Base-by-base conservation (phyloP, 169 alveolate genomes). In the Plasmodium inui region DNA sequence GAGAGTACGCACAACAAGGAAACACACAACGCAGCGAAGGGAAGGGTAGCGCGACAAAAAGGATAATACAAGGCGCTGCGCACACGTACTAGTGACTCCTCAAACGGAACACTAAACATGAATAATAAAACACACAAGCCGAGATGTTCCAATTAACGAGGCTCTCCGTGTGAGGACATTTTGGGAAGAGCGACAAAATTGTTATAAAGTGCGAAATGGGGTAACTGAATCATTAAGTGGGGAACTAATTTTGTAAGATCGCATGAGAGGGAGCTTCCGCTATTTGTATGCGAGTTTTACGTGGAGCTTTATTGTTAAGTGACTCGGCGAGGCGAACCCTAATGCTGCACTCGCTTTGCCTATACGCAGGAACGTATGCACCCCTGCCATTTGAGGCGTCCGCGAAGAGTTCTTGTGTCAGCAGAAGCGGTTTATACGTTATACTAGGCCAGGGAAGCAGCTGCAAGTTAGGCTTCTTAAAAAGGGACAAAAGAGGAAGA, bases 51-150 rank as follows among this genome's bases (percentile, higher is more conserved):
- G 32, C 14, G 6, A 67, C 30, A 22, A 19, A 22, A 67, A 19
- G 37, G 37, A 22, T 22, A 67, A 67, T 67, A 22, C 30, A 67
- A 67, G 39, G 6, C 30, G 4, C 19, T 7, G 37, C 3, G 30
- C 26, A 61, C 74, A 61, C 19, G 32, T 7, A 61, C 0, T 17
- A 61, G 74, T 61, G 74, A 61, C 37, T n/a, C 32, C 37, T 26
- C 26, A 1, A 19, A 61, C n/a, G 32, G 74, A 17, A 67, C 30
- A 67, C 76, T 8, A 67, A 67, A 22, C 30, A 28, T 28, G 76
- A 19, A 67, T 67, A 67, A 67, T 19, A 67, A 67, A 67, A 67
- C 76, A 67, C 76, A 67, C 76, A 67, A 22, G 37, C 76, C 76
- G 76, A 67, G 76, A 67, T 67, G 76, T 67, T 3, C 76, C 76